phyloP scores from a whole-genome alignment of 2,329 filamentous ascomycete species.

The Phialophora expanda region DNA sequence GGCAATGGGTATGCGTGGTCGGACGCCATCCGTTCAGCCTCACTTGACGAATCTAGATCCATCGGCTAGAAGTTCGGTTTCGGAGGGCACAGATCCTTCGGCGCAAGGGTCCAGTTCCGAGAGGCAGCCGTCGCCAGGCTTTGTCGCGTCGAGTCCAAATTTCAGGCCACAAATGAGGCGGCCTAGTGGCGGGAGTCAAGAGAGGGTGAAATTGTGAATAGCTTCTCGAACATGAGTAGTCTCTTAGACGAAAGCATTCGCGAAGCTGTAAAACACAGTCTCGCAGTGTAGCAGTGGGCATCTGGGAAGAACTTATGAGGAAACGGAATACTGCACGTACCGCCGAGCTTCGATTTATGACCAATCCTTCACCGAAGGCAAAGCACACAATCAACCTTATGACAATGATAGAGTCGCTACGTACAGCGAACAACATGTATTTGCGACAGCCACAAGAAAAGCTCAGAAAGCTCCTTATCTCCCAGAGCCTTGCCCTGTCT shows the following conservation, averaged over 20 bases:
- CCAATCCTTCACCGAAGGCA: no score
- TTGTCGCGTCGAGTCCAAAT: slow-evolving; percentile 28
- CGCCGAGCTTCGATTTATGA: no score
- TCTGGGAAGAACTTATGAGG: no score
- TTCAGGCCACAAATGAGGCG: slow-evolving; percentile 33
- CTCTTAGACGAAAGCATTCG: no score
- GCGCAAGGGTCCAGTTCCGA: slow-evolving; percentile 26
- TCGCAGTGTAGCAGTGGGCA: no score
- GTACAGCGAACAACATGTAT: no score
- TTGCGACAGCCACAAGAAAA: no score
- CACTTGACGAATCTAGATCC: slow-evolving; percentile 16
- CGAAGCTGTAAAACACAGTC: no score
- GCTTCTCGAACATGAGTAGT: neutral
- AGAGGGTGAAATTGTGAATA: slow-evolving; percentile 34
- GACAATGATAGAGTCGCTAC: no score
- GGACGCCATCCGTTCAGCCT: slow-evolving; percentile 31
- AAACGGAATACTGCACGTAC: no score
- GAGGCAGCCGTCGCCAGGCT: slow-evolving; percentile 21
- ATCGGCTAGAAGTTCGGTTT: slow-evolving; percentile 30
- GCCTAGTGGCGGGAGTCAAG: slow-evolving; percentile 33
- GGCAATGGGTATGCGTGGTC: slow-evolving; percentile 34
- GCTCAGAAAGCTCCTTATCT: slow-evolving; percentile 21
- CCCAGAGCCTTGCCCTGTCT: slow-evolving; percentile 12
- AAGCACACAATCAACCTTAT: no score
- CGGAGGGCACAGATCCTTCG: slow-evolving; percentile 24